Evolutionary conservation across 2,329 filamentous ascomycete genomes (phyloP).

Genomic region (Penicillium sp.): DNA sequence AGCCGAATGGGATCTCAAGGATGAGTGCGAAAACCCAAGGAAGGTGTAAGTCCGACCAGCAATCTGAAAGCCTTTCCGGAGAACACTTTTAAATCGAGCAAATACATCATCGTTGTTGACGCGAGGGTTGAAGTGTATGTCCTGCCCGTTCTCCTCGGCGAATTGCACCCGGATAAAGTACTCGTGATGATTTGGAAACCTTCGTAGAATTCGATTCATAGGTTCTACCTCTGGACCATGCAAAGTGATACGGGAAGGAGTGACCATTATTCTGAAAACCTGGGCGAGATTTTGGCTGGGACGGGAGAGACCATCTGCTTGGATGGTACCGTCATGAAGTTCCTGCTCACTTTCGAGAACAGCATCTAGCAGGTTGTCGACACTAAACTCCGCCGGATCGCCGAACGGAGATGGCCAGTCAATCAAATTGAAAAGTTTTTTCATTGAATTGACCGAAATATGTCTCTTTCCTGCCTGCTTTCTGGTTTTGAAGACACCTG

Average conservation of each 20-base stretch:
- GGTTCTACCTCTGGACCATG: constrained; percentile 60
- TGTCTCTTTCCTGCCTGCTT: constrained; percentile 34
- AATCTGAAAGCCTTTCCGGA: constrained; percentile 65
- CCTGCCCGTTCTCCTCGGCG: constrained; percentile 32
- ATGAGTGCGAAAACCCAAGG: constrained; percentile 80
- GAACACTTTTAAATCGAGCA: constrained; percentile 63
- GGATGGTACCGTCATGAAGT: constrained; percentile 26
- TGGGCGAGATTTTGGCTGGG: constrained; percentile 48
- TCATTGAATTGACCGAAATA: constrained; percentile 60
- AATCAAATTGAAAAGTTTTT: constrained; percentile 58
- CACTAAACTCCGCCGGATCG: constrained; percentile 49
- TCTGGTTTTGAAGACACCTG: constrained; percentile 33
- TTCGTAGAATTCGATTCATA: constrained; percentile 36
- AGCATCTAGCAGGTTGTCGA: constrained; percentile 46
- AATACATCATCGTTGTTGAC: constrained; percentile 28
- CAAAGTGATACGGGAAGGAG: constrained; percentile 60
- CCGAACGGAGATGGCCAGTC: constrained; percentile 59
- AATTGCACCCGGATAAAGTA: constrained; percentile 34
- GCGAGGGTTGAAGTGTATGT: constrained; percentile 25
- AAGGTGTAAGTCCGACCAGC: constrained; percentile 69
- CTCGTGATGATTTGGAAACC: constrained; percentile 31
- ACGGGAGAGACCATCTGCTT: constrained; percentile 24
- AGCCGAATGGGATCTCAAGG: constrained; percentile 70
- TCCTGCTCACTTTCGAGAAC: constrained; percentile 50
- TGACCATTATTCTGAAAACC: constrained; percentile 62